Percentiles rank a stretch among this genome's conserved stretches.
Conservation (phyloP, 306 rosid species). For the Fragaria iinumae region DNA sequence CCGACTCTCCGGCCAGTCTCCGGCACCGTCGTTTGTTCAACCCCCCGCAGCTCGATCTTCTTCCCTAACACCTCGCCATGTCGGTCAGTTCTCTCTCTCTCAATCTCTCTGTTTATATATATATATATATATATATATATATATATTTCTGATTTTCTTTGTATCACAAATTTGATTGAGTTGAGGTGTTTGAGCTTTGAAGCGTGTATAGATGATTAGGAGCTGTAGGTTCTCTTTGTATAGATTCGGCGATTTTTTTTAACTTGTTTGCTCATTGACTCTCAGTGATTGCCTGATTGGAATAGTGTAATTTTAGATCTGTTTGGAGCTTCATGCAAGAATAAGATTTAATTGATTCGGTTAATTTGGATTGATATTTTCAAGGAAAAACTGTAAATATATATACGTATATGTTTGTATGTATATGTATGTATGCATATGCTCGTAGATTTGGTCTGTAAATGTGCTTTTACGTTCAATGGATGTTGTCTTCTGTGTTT, state of each 20-base stretch:
- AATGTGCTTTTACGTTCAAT: background rate
- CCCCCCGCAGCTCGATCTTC: background rate
- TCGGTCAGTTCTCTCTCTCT: slow-evolving; percentile 34
- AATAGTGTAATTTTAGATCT: slow-evolving; percentile 5
- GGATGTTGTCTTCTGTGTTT: slow-evolving; percentile 8
- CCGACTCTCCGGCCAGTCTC: slow-evolving; percentile 1
- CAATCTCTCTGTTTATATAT: background rate
- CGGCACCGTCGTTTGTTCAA: background rate
- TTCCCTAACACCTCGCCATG: slow-evolving; percentile 23
- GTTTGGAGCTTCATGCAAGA: background rate
- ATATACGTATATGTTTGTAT: background rate
- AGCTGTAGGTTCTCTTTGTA: background rate
- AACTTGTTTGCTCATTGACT: slow-evolving; percentile 11
- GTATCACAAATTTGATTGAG: background rate
- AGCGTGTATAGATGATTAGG: background rate
- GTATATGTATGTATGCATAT: background rate
- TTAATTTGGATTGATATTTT: background rate
- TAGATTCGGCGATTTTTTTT: background rate
- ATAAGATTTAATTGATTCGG: background rate
- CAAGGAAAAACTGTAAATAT: background rate
- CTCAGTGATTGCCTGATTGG: background rate
- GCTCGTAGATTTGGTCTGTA: background rate
- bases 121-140: too few relatives aligned
- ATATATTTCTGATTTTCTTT: background rate
- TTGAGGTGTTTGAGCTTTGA: background rate